Percentiles rank a stretch among this genome's conserved stretches.
These are phyloP conservation scores for Lactifluus rugatus DNA, from an alignment of 768 basidiomycete genomes.

Conservation along the genomic window DNA sequence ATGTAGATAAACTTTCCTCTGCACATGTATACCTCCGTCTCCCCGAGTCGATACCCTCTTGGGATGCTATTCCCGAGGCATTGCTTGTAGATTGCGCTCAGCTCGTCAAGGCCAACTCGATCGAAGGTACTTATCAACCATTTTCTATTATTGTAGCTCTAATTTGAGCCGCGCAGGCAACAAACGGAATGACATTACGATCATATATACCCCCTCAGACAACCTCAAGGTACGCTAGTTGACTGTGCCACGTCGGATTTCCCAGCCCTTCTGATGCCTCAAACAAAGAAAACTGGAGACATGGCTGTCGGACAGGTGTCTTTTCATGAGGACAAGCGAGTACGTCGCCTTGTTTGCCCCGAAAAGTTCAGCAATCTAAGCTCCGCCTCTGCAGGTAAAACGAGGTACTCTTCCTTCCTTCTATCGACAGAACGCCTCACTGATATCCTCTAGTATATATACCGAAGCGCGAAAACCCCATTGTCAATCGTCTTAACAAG, in stretches of 20 bases:
- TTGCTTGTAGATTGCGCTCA: slow-evolving; percentile 84
- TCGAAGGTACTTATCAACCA: slow-evolving; percentile 54
- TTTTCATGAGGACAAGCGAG: slow-evolving; percentile 85
- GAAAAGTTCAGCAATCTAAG: not conserved
- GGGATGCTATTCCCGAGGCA: slow-evolving; percentile 79
- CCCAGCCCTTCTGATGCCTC: not conserved
- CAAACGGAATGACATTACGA: slow-evolving; percentile 86
- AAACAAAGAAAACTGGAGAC: slow-evolving; percentile 82
- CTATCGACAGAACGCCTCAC: not conserved
- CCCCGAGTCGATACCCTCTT: slow-evolving; percentile 60
- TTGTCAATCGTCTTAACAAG: slow-evolving; percentile 90
- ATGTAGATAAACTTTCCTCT: slow-evolving; percentile 95
- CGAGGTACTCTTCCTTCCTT: slow-evolving; percentile 39
- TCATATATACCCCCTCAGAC: slow-evolving; percentile 89
- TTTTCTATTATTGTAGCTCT: not conserved
- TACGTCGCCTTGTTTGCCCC: slow-evolving; percentile 25
- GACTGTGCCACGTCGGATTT: not conserved
- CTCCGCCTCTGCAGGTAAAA: slow-evolving; percentile 50
- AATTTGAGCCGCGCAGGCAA: slow-evolving; percentile 48
- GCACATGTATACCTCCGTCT: slow-evolving; percentile 96
- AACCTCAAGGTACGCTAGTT: slow-evolving; percentile 69
- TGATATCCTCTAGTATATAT: slow-evolving; percentile 50
- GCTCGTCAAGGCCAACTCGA: slow-evolving; percentile 95
- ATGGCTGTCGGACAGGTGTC: slow-evolving; percentile 97
- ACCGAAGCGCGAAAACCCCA: slow-evolving; percentile 69